Percentiles rank a stretch among this genome's conserved stretches.
Conservation (phyloP, 306 rosid genomes). For the Clitoria ternatea region DNA sequence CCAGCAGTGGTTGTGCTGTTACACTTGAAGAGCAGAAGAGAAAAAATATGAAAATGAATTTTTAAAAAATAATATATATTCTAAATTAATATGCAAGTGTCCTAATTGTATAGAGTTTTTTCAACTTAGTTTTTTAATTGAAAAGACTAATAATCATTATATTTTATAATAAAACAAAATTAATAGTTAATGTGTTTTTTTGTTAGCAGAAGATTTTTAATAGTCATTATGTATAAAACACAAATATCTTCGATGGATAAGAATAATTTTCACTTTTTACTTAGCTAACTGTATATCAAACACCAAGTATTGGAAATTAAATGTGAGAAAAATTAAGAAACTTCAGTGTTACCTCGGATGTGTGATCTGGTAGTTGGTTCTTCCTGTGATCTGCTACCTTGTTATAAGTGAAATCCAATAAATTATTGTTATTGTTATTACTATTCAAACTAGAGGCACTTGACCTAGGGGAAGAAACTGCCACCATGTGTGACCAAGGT, state of each 20-base stretch:
- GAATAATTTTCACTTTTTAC: too few species aligned
- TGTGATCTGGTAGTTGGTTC: constrained; percentile 43
- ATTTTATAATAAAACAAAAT: too few species aligned
- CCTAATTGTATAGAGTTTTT: too few species aligned
- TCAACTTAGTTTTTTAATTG: too few species aligned
- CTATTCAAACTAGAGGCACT: constrained; percentile 39
- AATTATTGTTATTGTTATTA: constrained; percentile 20
- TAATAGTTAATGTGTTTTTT: too few species aligned
- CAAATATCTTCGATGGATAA: too few species aligned
- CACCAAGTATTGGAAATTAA: not conserved
- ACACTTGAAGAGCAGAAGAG: constrained; percentile 30
- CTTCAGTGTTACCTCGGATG: constrained; percentile 49
- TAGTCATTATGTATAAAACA: too few species aligned
- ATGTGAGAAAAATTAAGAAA: not conserved
- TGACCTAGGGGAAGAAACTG: constrained; percentile 60
- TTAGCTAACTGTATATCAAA: too few species aligned
- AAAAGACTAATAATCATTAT: too few species aligned
- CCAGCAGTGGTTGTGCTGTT: constrained; percentile 47
- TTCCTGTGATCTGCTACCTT: constrained; percentile 35
- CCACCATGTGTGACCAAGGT: constrained; percentile 52
- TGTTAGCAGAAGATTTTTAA: too few species aligned
- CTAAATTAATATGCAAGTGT: not conserved
- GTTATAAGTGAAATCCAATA: constrained; percentile 64
- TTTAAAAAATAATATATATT: not conserved
- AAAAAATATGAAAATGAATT: not conserved